These are phyloP conservation scores for Kalmusia sp. DNA, from an alignment of 2,329 filamentous ascomycete genomes.

Conservation along the genomic window DNA sequence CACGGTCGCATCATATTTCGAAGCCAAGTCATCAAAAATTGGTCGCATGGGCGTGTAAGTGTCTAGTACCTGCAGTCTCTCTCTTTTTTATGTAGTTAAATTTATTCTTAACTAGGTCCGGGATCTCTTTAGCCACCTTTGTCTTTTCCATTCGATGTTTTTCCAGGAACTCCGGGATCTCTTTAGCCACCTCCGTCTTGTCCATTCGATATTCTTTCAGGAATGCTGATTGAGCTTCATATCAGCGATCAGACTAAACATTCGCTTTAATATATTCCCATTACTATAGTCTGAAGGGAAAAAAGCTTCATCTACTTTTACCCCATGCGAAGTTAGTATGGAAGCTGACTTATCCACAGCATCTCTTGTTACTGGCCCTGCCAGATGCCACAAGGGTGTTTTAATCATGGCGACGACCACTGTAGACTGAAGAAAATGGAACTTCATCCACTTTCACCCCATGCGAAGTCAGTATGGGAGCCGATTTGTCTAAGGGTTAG, in stretches of 20 bases:
- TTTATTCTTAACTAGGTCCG: constrained; percentile 56
- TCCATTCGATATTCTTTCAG: no score
- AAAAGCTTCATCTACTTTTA: neutral
- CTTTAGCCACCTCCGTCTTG: no score
- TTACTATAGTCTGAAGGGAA: neutral
- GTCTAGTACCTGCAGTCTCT: constrained; percentile 60
- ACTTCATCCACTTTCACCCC: constrained; percentile 35
- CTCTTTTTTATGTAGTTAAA: constrained; percentile 46
- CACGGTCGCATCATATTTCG: constrained; percentile 60
- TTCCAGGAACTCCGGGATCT: no score
- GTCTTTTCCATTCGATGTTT: constrained; percentile 54
- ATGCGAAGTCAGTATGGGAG: neutral
- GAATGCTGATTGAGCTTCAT: constrained; percentile 59
- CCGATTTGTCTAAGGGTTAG: neutral
- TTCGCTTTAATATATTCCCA: no score
- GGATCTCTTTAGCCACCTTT: constrained; percentile 52
- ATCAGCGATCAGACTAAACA: no score
- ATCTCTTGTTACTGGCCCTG: neutral
- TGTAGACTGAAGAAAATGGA: constrained; percentile 21
- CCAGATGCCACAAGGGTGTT: neutral
- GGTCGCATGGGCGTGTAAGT: constrained; percentile 58
- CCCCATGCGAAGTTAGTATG: neutral
- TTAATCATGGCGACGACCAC: constrained; percentile 48
- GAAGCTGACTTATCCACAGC: neutral
- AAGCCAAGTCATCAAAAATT: constrained; percentile 58